Evolutionary conservation across 257 asterid genomes (phyloP), one percentile per base, ranked within the genome.

Genomic region (Anisodus tanguticus): DNA sequence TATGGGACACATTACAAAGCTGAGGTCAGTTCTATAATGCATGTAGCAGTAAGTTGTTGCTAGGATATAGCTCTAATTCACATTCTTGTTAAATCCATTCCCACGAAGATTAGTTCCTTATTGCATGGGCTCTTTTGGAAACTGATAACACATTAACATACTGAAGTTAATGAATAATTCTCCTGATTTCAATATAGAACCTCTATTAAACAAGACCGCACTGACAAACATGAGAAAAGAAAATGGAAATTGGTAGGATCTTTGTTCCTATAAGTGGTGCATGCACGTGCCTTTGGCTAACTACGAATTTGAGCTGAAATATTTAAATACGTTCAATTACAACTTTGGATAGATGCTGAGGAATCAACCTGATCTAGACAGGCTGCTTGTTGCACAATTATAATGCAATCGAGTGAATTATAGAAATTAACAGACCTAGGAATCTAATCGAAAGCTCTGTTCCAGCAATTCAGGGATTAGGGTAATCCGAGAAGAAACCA

Each of bases 301-400:
- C 39, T 71, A 45, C 1, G 80, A 9, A 71, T 45, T n/a, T 71
- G n/a, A 45, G 58, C 80, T 47, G 19, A 72, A 10, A 45, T 45
- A 45, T 45, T 72, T n/a, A 72, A 67, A 72, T 22, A 72, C n/a
- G 59, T 72, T 72, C 57, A 72, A 72, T 39, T 72, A 72, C 59
- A 72, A 45, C 7, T 72, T 49, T 45, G 80, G 80, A 49, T 72
- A 45, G 41, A 10, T 45, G 58, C 37, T 47, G 59, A 72, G 37
- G 16, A 72, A n/a, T n/a, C 79, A 72, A 47, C 80, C 41, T 45
- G n/a, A 72, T 45, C 41, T 72, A 72, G 79, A 45, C 58, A 72
- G n/a, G 59, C 6, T n/a, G 80, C 11, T 31, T 31, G 35, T 1
- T 31, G 35, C 35, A 31, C 35, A 31, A 31, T 31, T 31, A 31